Base-by-base conservation (phyloP, 805 yeast species). In the Myxozyma sirexii region DNA sequence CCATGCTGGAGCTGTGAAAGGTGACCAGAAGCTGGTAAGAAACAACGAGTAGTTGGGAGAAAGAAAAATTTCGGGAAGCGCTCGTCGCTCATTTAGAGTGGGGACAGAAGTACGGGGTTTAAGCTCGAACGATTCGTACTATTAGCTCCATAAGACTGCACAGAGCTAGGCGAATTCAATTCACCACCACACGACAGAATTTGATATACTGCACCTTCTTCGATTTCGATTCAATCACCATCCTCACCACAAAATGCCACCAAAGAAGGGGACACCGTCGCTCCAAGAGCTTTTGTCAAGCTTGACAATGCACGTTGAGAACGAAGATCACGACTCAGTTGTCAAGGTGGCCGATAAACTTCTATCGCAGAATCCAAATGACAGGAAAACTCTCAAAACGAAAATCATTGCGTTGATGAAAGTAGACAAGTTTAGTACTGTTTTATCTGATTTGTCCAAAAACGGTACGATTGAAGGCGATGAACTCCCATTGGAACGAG, bases 361-460 rank as follows among this genome's bases (percentile, higher is more conserved):
- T 31, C 69, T 78, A 45, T 62, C 67, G 21, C 64, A 61, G 29
- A 68, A 72, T 38, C 68, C 74, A 2, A 49, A 67, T 8, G 75
- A 74, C 56, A 44, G 63, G 13, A 60, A 61, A 1, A 77, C 80
- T 3, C 65, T 72, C 43, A 72, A 68, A 46, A 72, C 76, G 38
- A 82, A 84, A 68, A 70, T 85, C 37, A 82, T 83, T 12, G 82
- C 90, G 3, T 75, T 84, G 69, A 83, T 84, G 70, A 83, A 83
- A 66, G 72, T 81, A 58, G 90, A 86, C 69, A 76, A 77, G 62
- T 86, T 82, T 71, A 71, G 69, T 42, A 73, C 75, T 50, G 90
- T 88, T 0, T 65, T 72, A 19, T 74, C 77, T 55, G 65, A 81
- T 38, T 66, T 83, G 49, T 68, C 73, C n/a, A 71, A 76, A 41